Evolutionary conservation across 495 filamentous ascomycete species (phyloP).

Genomic region (Hypoxylon trugodes): DNA sequence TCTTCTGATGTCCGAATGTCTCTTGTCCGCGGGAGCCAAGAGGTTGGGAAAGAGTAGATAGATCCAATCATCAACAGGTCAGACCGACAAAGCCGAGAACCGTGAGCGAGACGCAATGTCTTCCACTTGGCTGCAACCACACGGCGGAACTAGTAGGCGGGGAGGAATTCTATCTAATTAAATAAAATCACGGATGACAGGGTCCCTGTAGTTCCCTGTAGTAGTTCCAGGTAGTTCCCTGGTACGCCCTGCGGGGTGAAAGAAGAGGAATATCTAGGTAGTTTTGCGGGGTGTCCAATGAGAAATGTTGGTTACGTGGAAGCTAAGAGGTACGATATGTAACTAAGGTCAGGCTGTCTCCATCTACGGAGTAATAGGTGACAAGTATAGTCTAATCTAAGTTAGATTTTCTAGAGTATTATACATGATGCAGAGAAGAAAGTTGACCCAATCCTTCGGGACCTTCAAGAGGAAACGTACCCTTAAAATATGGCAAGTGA

Average conservation of each 20-base stretch:
- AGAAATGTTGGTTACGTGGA: too few species aligned
- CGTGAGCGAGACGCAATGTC: slow-evolving; percentile 29
- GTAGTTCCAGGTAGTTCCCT: too few species aligned
- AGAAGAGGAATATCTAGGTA: too few species aligned
- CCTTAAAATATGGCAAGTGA: too few species aligned
- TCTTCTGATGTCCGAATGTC: slow-evolving; percentile 4
- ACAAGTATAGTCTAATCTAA: too few species aligned
- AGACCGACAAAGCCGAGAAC: slow-evolving; percentile 33
- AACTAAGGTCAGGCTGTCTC: not conserved
- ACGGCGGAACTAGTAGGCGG: slow-evolving; percentile 18
- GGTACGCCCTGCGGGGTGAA: too few species aligned
- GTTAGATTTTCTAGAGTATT: too few species aligned
- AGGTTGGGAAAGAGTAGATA: not conserved
- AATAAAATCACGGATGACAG: slow-evolving; percentile 1
- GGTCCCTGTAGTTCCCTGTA: slow-evolving; percentile 14
- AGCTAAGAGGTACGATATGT: too few species aligned
- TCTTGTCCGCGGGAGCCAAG: not conserved
- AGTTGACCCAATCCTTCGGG: slow-evolving; percentile 7
- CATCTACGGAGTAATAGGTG: too few species aligned
- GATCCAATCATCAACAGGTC: slow-evolving; percentile 27
- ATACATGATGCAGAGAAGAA: not conserved
- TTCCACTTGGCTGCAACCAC: slow-evolving; percentile 28
- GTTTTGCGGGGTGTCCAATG: slow-evolving; percentile 18
- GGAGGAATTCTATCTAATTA: slow-evolving; percentile 19
- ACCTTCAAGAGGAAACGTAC: not conserved